Percentiles rank a stretch among this genome's conserved stretches.
These are phyloP conservation scores for Stemphylium vesicarium DNA, from an alignment of 2,329 filamentous ascomycete genomes.

Conservation along the genomic window DNA sequence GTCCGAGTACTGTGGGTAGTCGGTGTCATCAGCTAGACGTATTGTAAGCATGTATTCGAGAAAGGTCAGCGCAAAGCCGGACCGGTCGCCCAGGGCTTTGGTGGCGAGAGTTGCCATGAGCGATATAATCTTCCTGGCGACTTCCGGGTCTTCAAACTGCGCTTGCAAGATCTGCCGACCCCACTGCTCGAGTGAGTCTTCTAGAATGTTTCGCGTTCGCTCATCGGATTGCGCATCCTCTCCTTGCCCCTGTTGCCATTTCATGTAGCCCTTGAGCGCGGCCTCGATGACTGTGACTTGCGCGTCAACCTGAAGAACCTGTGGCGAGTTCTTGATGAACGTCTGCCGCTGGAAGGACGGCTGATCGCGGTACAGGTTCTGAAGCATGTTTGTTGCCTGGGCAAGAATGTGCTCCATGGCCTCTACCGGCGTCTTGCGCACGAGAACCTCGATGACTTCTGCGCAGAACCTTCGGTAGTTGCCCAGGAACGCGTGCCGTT, in stretches of 20 bases:
- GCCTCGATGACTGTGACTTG: constrained; percentile 90
- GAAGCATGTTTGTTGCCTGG: constrained; percentile 75
- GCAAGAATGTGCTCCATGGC: constrained; percentile 87
- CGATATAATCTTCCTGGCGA: constrained; percentile 81
- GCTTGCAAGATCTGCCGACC: constrained; percentile 73
- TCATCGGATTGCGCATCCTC: constrained; percentile 57
- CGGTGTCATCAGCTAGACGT: constrained; percentile 74
- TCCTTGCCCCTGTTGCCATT: constrained; percentile 69
- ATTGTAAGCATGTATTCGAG: constrained; percentile 90
- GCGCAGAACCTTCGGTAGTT: constrained; percentile 94
- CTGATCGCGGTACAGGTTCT: constrained; percentile 75
- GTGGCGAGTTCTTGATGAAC: constrained; percentile 70
- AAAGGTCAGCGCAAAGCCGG: constrained; percentile 84
- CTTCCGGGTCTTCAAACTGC: constrained; percentile 81
- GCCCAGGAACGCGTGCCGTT: constrained; percentile 91
- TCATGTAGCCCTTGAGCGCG: constrained; percentile 84
- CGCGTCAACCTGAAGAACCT: constrained; percentile 82
- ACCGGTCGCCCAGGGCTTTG: constrained; percentile 76
- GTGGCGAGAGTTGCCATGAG: constrained; percentile 85
- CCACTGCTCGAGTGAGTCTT: constrained; percentile 72
- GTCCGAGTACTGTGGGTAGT: constrained; percentile 78
- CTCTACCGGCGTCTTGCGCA: constrained; percentile 79
- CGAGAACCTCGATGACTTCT: constrained; percentile 85
- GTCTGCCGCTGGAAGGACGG: constrained; percentile 64
- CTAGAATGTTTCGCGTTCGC: constrained; percentile 63